Evolutionary conservation across 2,329 filamentous ascomycete genomes (phyloP).

Genomic region (Fusarium haematococcum): DNA sequence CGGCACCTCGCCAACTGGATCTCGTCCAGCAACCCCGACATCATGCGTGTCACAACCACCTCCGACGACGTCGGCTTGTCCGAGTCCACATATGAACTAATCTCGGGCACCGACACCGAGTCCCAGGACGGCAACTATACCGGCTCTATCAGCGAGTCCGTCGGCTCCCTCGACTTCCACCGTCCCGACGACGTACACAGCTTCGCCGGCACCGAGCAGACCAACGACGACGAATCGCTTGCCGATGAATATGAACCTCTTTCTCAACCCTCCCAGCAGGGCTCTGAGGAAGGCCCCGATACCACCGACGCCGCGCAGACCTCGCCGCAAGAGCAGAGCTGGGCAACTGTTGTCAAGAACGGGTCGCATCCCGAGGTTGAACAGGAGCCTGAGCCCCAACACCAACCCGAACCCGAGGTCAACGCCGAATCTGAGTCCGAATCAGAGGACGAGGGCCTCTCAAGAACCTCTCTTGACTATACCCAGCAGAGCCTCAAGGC

Average conservation of each 20-base stretch:
- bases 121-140: slow-evolving; percentile 62
- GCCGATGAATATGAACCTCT: slow-evolving; percentile 48
- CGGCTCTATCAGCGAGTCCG: slow-evolving; percentile 62
- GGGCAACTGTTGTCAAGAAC: slow-evolving; percentile 31
- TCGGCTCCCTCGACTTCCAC: slow-evolving; percentile 62
- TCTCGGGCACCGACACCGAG: slow-evolving; percentile 65
- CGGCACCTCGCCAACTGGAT: slow-evolving; percentile 70
- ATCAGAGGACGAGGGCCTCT: slow-evolving; percentile 56
- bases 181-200: slow-evolving; percentile 65
- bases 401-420: slow-evolving; percentile 9
- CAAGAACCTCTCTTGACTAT: slow-evolving; percentile 59
- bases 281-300: slow-evolving; percentile 26
- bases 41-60: slow-evolving; percentile 61
- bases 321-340: slow-evolving; percentile 23
- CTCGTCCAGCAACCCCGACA: slow-evolving; percentile 67
- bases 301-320: slow-evolving; percentile 11
- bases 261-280: slow-evolving; percentile 10
- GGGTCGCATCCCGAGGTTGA: slow-evolving; percentile 28
- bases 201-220: slow-evolving; percentile 61
- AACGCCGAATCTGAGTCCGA: slow-evolving; percentile 50
- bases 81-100: slow-evolving; percentile 69
- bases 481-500: slow-evolving; percentile 61
- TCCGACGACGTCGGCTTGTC: slow-evolving; percentile 64
- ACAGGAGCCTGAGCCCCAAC: slow-evolving; percentile 18
- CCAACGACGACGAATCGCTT: slow-evolving; percentile 57